phyloP scores from a whole-genome alignment of 768 basidiomycete species.

The Obba rivulosa region DNA sequence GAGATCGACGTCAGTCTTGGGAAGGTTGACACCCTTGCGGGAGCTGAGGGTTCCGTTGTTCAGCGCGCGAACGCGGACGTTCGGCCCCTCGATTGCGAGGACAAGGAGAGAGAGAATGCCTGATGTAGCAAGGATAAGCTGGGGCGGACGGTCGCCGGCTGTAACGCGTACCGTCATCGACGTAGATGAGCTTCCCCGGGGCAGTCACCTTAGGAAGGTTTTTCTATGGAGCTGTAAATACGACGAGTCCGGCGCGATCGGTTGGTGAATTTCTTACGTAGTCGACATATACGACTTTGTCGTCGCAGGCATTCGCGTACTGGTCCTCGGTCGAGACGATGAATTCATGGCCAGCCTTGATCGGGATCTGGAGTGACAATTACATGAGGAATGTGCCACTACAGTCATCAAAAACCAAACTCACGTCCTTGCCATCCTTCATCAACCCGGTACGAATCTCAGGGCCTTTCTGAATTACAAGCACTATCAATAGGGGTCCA shows the following conservation, averaged over 20 bases:
- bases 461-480: constrained; percentile 79
- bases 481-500: neutral
- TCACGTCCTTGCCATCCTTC: constrained; percentile 78
- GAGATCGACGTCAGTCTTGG: constrained; percentile 95
- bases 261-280: constrained; percentile 55
- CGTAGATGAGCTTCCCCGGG: constrained; percentile 95
- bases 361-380: constrained; percentile 50
- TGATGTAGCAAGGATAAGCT: constrained; percentile 19
- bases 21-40: constrained; percentile 98
- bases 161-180: constrained; percentile 77
- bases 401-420: constrained; percentile 26
- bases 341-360: constrained; percentile 92
- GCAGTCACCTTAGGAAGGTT: constrained; percentile 95
- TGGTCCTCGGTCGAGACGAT: constrained; percentile 79
- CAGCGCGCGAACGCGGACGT: constrained; percentile 77
- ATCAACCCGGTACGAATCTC: constrained; percentile 98
- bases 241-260: constrained; percentile 5
- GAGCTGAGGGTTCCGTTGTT: constrained; percentile 93
- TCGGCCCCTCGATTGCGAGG: constrained; percentile 76
- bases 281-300: constrained; percentile 87
- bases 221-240: constrained; percentile 36
- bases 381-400: constrained; percentile 1
- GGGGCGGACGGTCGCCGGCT: neutral
- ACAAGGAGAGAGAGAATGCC: constrained; percentile 92
- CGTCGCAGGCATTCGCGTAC: constrained; percentile 74